phyloP scores from a whole-genome alignment of 2,329 filamentous ascomycete species.

The Periconia macrospinosa region DNA sequence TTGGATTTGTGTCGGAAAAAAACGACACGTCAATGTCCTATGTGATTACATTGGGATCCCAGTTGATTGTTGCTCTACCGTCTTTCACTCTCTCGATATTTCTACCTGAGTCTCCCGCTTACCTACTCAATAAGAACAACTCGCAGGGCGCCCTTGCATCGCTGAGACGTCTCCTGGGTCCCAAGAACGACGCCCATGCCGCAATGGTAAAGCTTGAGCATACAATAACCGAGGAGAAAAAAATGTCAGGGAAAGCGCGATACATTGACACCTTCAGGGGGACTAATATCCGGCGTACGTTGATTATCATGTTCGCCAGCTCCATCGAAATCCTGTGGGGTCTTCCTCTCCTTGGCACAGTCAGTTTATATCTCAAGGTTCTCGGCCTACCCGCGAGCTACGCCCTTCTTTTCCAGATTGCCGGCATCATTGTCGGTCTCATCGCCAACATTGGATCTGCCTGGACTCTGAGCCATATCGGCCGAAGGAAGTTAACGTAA shows the following conservation, averaged over 20 bases:
- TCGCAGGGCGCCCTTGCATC: constrained; percentile 45
- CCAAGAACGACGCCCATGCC: constrained; percentile 29
- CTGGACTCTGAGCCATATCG: constrained; percentile 17
- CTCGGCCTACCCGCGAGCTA: constrained; percentile 12
- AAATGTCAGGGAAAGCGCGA: constrained; percentile 41
- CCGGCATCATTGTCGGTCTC: constrained; percentile 13
- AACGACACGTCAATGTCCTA: constrained; percentile 30
- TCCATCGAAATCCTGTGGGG: constrained; percentile 51
- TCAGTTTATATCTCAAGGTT: constrained; percentile 41
- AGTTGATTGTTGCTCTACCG: constrained; percentile 44
- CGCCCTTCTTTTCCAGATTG: constrained; percentile 15
- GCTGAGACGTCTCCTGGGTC: constrained; percentile 52
- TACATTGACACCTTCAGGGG: constrained; percentile 25
- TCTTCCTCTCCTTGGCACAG: constrained; percentile 47
- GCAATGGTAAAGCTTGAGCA: constrained; percentile 37
- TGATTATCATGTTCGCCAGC: constrained; percentile 44
- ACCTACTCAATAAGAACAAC: constrained; percentile 45
- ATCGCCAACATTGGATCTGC: constrained; percentile 12
- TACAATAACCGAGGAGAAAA: constrained; percentile 53
- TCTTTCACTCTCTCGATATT: constrained; percentile 46
- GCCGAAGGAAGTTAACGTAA: constrained; percentile 11
- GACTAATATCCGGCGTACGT: constrained; percentile 17
- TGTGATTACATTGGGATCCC: constrained; percentile 41
- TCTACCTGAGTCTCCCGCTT: constrained; percentile 55
- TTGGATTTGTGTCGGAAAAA: constrained; percentile 39